These are phyloP conservation scores for Selaginella tamariscina DNA, from an alignment of 75 land plant species.

Conservation along the genomic window DNA sequence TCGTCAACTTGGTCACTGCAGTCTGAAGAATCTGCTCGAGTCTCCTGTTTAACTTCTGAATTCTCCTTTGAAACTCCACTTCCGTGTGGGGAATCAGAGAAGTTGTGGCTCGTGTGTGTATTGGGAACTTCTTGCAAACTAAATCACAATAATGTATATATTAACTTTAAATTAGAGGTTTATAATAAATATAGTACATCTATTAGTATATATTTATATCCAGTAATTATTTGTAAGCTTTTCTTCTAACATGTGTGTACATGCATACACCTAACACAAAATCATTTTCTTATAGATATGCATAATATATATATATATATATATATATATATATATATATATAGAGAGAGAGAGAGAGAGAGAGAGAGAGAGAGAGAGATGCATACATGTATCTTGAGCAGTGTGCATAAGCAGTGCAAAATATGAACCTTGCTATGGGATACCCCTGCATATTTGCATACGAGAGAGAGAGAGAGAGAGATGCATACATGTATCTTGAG, in stretches of 20 bases:
- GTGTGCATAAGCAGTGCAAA: no score
- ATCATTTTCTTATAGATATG: no score
- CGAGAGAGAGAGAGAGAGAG: no score
- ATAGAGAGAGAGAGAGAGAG: no score
- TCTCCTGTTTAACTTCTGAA: conserved; percentile 34
- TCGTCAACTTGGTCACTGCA: conserved; percentile 78
- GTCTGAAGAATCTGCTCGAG: conserved; percentile 46
- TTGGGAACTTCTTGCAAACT: background rate
- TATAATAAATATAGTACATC: background rate
- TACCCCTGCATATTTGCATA: no score
- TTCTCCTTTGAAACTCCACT: conserved; percentile 29
- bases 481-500: no score
- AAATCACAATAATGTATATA: background rate
- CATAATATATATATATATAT: no score
- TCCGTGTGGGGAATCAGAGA: conserved; percentile 29
- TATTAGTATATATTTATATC: background rate
- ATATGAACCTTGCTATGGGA: no score
- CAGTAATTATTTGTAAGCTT: background rate
- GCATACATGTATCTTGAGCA: no score
- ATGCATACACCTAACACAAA: background rate
- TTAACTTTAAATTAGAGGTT: no score
- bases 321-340: no score
- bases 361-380: no score
- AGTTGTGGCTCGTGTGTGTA: background rate
- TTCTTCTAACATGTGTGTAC: background rate